A percentile compares a stretch with the other conserved stretches of the same genome.
Evolutionary conservation across 176 grass and related monocot species (phyloP).

Genomic region (Dendrocalamus sinicus): DNA sequence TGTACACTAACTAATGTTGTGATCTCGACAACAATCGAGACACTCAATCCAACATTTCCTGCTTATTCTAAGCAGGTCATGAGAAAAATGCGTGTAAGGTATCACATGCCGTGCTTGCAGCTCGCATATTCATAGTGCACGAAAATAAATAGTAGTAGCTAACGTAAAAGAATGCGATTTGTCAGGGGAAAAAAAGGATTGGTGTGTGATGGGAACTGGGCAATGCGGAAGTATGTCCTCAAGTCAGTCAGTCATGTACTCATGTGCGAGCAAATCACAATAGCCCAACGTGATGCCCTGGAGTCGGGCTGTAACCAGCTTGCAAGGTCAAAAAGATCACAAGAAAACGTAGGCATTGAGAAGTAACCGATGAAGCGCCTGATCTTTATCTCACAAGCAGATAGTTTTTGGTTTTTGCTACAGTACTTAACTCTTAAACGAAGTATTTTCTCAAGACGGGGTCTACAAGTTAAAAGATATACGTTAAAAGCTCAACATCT

Average conservation of each 20-base stretch:
- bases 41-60: neutral
- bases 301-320: neutral
- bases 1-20: neutral
- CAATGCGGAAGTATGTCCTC: conserved; percentile 33
- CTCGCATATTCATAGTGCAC: neutral
- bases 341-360: neutral
- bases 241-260: neutral
- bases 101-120: neutral
- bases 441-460: no score
- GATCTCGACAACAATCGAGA: neutral
- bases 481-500: no score
- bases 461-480: no score
- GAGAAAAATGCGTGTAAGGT: neutral
- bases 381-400: no score
- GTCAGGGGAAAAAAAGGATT: conserved; percentile 11
- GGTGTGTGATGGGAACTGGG: neutral
- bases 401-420: no score
- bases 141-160: neutral
- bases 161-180: neutral
- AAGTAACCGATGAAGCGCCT: neutral
- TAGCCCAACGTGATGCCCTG: neutral
- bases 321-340: neutral
- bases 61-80: neutral
- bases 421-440: no score
- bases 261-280: conserved; percentile 20